Base-by-base conservation (phyloP, 257 asterid genomes). In the Verbascum thapsus region DNA sequence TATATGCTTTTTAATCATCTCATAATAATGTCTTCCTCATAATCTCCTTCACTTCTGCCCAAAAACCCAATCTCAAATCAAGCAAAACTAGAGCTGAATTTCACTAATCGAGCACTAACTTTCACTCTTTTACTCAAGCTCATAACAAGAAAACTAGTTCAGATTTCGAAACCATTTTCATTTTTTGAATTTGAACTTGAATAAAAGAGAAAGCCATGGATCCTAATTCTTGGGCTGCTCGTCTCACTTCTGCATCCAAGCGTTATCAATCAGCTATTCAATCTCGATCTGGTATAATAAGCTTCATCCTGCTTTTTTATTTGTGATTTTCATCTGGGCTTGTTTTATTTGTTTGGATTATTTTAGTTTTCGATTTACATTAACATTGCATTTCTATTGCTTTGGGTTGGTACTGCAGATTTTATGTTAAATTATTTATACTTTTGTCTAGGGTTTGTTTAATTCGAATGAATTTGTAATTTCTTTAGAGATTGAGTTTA, bases 201-300 rank as follows among this genome's bases (percentile, higher is more conserved):
- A 37, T 5, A 55, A 53, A 58, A 72, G 53, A 34, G 20, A 43
- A 68, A 81, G 71, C 67, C 68, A 90, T 90, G 98, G 98, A 88
- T 74, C 76, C 89, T 79, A 82, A 83, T 82, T 90, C 90, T 66
- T 88, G 94, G 94, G 87, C 88, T 69, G 86, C 84, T 77, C 95
- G 94, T 76, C 74, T 85, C 34, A 79, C 92, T 61, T 90, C 91
- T 70, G 84, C 91, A 54, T 82, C 98, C 63, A 81, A 67, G 80
- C 74, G 85, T 40, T 81, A 78, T 66, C 90, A 83, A 76, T 85
- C 96, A 34, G 88, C 87, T 74, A 80, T 81, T 61, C 96, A 83
- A 72, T 83, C 98, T 77, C 94, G 96, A 91, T 88, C 95, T 72
- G 88, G 88, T 85, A 49, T 54, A 47, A 26, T 26, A n/a, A n/a